A percentile compares a stretch with the other conserved stretches of the same genome.
Conservation (phyloP, 768 basidiomycete genomes). For the Phlegmacium glaucopus region DNA sequence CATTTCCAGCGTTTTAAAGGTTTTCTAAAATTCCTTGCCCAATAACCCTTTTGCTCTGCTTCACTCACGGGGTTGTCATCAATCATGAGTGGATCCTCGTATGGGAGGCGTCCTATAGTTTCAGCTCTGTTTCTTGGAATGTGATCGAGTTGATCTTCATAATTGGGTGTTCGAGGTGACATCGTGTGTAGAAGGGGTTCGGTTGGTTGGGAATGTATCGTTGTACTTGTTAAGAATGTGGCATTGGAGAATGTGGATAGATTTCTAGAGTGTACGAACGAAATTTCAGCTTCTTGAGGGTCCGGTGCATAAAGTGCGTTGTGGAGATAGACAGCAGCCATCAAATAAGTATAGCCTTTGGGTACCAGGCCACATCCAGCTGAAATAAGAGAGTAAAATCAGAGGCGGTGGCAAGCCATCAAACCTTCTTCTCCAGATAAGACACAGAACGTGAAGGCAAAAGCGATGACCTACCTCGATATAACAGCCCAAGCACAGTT, state of each 20-base stretch:
- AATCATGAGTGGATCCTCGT: constrained; percentile 25
- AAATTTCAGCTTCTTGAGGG: constrained; percentile 18
- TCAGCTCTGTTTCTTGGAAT: constrained; percentile 27
- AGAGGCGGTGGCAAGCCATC: not conserved
- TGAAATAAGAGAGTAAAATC: not conserved
- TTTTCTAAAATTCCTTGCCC: constrained; percentile 20
- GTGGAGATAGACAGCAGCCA: constrained; percentile 62
- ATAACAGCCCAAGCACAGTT: not conserved
- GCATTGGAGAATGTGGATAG: constrained; percentile 34
- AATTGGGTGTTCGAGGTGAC: constrained; percentile 25
- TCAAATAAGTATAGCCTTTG: constrained; percentile 21
- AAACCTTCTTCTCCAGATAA: not conserved
- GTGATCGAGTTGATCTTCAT: constrained; percentile 30
- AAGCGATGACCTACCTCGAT: not conserved
- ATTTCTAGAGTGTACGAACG: constrained; percentile 43
- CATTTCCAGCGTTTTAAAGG: constrained; percentile 27
- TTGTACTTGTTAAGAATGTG: constrained; percentile 35
- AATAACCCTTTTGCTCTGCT: constrained; percentile 26
- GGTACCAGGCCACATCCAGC: constrained; percentile 14
- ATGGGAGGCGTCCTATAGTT: constrained; percentile 17
- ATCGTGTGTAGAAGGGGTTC: constrained; percentile 38
- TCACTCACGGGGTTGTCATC: constrained; percentile 21
- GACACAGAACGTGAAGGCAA: not conserved
- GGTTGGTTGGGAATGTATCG: constrained; percentile 38
- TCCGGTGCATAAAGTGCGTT: constrained; percentile 46